Conservation (phyloP, 2,329 filamentous ascomycete genomes). For the Akanthomyces lecanii region DNA sequence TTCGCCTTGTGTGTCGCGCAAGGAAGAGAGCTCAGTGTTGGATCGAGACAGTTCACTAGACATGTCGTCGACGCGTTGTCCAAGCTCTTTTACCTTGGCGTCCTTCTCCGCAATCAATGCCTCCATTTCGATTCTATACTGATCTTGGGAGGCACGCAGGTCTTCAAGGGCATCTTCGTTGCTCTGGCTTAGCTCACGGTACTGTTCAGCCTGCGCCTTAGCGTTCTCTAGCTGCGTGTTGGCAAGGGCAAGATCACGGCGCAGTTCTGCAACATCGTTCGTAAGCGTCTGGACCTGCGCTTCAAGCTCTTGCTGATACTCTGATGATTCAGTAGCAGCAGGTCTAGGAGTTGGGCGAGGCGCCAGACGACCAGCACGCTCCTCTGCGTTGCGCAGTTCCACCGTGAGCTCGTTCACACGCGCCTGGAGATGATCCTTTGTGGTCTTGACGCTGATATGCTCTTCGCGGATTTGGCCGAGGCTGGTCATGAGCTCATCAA, state of each 20-base stretch:
- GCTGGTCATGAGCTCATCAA: conserved; percentile 83
- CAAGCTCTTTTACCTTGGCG: conserved; percentile 71
- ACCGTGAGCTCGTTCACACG: conserved; percentile 85
- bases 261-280: conserved; percentile 79
- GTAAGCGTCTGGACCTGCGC: conserved; percentile 74
- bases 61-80: conserved; percentile 79
- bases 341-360: conserved; percentile 67
- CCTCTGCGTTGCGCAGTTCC: conserved; percentile 83
- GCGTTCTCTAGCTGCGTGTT: conserved; percentile 76
- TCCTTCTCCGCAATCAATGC: conserved; percentile 72
- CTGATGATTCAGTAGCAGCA: conserved; percentile 39
- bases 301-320: conserved; percentile 47
- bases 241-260: conserved; percentile 78
- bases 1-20: conserved; percentile 79
- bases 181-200: conserved; percentile 80
- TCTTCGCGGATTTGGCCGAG: conserved; percentile 81
- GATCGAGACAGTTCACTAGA: conserved; percentile 75
- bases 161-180: conserved; percentile 84
- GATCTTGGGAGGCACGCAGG: conserved; percentile 73
- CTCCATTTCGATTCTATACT: conserved; percentile 86
- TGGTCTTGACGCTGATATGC: conserved; percentile 79
- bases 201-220: conserved; percentile 78
- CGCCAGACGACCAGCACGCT: conserved; percentile 76
- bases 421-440: conserved; percentile 80
- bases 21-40: conserved; percentile 73